These are phyloP conservation scores for Pterocarpus santalinus DNA, from an alignment of 306 rosid genomes.

Conservation along the genomic window DNA sequence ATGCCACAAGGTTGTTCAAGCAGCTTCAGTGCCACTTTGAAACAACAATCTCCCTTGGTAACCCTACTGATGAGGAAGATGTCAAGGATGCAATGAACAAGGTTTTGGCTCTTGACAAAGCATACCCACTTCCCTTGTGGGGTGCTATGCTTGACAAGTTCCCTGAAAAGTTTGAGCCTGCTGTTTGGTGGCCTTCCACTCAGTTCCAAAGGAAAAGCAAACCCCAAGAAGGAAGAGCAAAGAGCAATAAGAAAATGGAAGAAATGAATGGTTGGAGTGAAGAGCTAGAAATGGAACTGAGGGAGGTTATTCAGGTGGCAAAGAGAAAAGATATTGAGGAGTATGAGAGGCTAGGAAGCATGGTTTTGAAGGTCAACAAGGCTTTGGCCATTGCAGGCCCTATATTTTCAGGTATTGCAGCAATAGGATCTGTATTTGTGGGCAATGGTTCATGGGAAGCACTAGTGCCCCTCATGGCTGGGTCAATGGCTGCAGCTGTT, in stretches of 20 bases:
- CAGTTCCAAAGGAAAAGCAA: not conserved
- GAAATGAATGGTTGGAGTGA: slow-evolving; percentile 38
- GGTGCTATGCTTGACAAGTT: slow-evolving; percentile 47
- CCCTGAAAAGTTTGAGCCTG: slow-evolving; percentile 43
- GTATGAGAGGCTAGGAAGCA: slow-evolving; percentile 34
- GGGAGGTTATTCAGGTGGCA: slow-evolving; percentile 20
- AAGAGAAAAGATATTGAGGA: slow-evolving; percentile 25
- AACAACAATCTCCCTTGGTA: slow-evolving; percentile 14
- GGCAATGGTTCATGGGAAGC: not conserved
- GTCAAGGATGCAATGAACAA: slow-evolving; percentile 32
- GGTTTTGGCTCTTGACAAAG: slow-evolving; percentile 49
- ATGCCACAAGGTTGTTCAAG: slow-evolving; percentile 42
- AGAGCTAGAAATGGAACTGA: slow-evolving; percentile 34
- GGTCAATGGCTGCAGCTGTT: not conserved
- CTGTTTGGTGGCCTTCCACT: slow-evolving; percentile 42
- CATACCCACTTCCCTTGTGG: slow-evolving; percentile 45
- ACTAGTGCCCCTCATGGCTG: slow-evolving; percentile 20
- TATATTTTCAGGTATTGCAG: not conserved
- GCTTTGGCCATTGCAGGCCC: slow-evolving; percentile 20
- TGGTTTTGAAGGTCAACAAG: slow-evolving; percentile 28
- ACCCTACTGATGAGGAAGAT: slow-evolving; percentile 25
- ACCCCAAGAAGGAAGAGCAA: not conserved
- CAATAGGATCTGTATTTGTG: slow-evolving; percentile 27
- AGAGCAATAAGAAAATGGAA: not conserved
- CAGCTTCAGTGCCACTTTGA: slow-evolving; percentile 4